Evolutionary conservation across 306 rosid species (phyloP).

Genomic region (Morella rubra): DNA sequence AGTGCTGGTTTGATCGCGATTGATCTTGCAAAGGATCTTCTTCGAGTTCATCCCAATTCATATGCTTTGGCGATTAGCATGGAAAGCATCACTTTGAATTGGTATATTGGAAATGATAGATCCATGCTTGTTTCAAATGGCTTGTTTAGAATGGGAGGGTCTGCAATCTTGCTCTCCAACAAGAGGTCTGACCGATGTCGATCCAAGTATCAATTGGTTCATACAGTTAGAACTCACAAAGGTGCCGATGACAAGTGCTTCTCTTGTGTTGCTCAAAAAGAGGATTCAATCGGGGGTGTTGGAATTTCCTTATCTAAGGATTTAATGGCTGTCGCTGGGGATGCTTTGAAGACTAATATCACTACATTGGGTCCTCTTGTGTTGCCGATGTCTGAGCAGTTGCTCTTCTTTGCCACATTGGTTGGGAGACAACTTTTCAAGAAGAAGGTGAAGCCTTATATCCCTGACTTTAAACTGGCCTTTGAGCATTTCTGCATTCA

Average conservation of each 20-base stretch:
- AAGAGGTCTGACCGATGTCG: constrained; percentile 25
- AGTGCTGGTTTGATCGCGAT: constrained; percentile 68
- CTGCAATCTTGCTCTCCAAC: constrained; percentile 61
- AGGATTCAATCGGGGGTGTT: constrained; percentile 43
- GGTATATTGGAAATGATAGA: constrained; percentile 65
- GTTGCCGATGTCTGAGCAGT: constrained; percentile 62
- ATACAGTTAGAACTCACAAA: constrained; percentile 58
- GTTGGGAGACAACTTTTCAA: constrained; percentile 48
- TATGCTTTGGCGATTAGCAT: constrained; percentile 62
- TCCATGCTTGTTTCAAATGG: constrained; percentile 68
- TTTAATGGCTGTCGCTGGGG: constrained; percentile 66
- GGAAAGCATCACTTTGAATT: constrained; percentile 68
- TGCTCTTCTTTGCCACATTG: constrained; percentile 52
- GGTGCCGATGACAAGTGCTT: constrained; percentile 64
- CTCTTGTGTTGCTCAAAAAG: constrained; percentile 54
- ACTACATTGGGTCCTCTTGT: constrained; percentile 66
- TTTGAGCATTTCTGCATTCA: constrained; percentile 70
- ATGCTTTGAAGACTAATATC: constrained; percentile 63
- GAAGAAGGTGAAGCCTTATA: constrained; percentile 58
- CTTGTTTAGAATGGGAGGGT: constrained; percentile 71
- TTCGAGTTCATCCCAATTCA: constrained; percentile 56
- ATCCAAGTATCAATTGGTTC: constrained; percentile 53
- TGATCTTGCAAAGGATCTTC: constrained; percentile 65
- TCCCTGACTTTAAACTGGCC: constrained; percentile 64
- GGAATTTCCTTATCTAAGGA: constrained; percentile 65